Conservation (phyloP, 1,284 basidiomycete species). For the Stereum hirsutum region DNA sequence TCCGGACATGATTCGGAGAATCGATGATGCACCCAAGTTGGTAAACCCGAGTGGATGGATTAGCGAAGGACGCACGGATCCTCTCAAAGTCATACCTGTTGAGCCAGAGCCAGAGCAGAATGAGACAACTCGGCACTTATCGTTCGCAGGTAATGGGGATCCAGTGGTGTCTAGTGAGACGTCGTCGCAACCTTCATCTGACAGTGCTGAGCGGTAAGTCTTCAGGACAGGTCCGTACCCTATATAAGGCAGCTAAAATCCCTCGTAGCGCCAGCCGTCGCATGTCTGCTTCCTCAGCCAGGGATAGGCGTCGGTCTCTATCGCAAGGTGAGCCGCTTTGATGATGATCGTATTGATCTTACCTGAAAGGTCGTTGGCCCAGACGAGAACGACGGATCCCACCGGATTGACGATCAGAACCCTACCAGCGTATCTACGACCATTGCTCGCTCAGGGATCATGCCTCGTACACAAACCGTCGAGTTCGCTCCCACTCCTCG, state of each 20-base stretch:
- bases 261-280: not conserved
- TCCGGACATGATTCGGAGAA: slow-evolving; percentile 80
- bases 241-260: not conserved
- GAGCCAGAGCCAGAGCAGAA: not conserved
- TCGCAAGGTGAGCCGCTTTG: no score
- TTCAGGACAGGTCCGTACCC: no score
- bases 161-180: not conserved
- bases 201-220: not conserved
- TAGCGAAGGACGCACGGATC: slow-evolving; percentile 8
- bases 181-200: not conserved
- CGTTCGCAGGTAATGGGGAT: slow-evolving; percentile 1
- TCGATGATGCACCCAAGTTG: slow-evolving; percentile 72
- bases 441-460: no score
- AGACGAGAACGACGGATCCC: no score
- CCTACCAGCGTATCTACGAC: no score
- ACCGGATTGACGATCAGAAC: no score
- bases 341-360: no score
- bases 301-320: no score
- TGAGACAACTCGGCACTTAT: slow-evolving; percentile 1
- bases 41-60: slow-evolving; percentile 70
- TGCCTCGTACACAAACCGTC: slow-evolving; percentile 42
- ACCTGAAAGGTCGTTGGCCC: no score
- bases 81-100: slow-evolving; percentile 1
- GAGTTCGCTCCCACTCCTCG: slow-evolving; percentile 33
- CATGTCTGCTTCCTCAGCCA: not conserved